Base-by-base conservation (phyloP, 192 early-diverging fungal species). In the Entomortierella lignicola region DNA sequence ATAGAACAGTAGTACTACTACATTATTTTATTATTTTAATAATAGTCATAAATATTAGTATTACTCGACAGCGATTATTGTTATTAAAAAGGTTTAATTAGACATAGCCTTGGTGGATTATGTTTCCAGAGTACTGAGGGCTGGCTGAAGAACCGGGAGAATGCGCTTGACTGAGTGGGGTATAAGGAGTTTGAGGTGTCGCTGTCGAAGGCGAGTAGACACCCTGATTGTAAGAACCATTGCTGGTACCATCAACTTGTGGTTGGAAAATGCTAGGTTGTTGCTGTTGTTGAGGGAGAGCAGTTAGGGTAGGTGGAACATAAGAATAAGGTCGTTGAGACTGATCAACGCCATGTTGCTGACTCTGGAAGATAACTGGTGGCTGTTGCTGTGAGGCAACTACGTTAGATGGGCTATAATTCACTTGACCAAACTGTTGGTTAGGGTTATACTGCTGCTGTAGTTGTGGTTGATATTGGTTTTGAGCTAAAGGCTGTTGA, bases 191-290 rank as follows among this genome's bases (percentile, higher is more conserved):
- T 27, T 69, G 58, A 10, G 58, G 44, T 32, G 47, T 52, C 21
- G 51, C 25, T 5, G 56, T 10, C 0, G 69, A 55, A 26, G 69
- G 21, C 3, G 69, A 47, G 44, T 72, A 63, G 0, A 37, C 26
- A 8, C 54, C 32, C 12, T 72, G 69, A 34, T 39, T 55, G 30
- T 72, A 63, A 1, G 41, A 3, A 4, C 25, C 26, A 8, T 60
- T 34, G 51, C 32, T 44, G 17, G 21, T 8, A 26, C 15, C 27
- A 17, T 54, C 52, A 18, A 26, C 17, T 26, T 72, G 60, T 12
- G 69, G 69, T 37, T 62, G 69, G 61, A 72, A 72, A 27, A 72
- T 72, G 20, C 51, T 34, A 8, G 60, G 69, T 20, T 17, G 18
- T 34, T 41, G 53, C 27, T 29, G 50, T 39, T 52, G 52, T 23